Evolutionary conservation across 257 asterid species (phyloP).

Genomic region (Haberlea rhodopensis): DNA sequence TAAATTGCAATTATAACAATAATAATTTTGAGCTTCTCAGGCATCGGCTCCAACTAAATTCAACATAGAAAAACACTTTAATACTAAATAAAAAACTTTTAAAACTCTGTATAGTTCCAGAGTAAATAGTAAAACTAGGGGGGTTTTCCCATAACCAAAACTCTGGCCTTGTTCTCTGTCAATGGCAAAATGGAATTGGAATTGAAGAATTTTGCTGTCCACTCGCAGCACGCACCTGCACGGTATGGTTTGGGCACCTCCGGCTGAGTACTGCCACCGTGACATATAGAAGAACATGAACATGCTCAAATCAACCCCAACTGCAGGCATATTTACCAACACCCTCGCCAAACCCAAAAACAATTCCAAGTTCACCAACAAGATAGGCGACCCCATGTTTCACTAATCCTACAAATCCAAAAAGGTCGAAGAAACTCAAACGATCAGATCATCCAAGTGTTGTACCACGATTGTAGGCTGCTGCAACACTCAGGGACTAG

Average conservation of each 20-base stretch:
- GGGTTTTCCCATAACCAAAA: no score
- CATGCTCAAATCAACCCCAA: slow-evolving; percentile 43
- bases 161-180: no score
- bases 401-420: slow-evolving; percentile 56
- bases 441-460: slow-evolving; percentile 26
- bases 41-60: no score
- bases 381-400: slow-evolving; percentile 57
- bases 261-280: slow-evolving; percentile 36
- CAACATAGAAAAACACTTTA: no score
- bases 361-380: slow-evolving; percentile 85
- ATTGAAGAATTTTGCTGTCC: no score
- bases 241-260: slow-evolving; percentile 67
- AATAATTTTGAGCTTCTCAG: no score
- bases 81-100: no score
- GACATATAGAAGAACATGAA: slow-evolving; percentile 28
- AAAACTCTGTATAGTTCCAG: no score
- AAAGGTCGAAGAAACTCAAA: slow-evolving; percentile 63
- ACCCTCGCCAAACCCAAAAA: slow-evolving; percentile 70
- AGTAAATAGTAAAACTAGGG: no score
- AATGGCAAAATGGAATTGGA: no score
- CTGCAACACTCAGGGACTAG: background rate
- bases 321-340: slow-evolving; percentile 64
- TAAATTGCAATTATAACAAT: no score
- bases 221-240: slow-evolving; percentile 42
- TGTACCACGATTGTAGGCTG: background rate